Base-by-base conservation (phyloP, 2,329 filamentous ascomycete species). In the Apiospora aurea region DNA sequence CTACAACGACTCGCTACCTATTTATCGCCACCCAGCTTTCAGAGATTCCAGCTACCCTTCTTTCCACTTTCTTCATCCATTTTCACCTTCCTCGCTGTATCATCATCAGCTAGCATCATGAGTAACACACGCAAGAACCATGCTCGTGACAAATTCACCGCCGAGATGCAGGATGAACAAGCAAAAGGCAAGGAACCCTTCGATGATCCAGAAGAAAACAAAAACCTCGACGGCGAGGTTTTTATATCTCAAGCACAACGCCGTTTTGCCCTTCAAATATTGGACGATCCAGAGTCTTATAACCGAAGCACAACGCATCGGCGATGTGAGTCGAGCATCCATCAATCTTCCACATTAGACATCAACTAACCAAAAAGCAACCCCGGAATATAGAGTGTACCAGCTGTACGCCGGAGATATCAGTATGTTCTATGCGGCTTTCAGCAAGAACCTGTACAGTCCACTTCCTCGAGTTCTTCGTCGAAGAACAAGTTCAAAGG, bases 151-250 rank as follows among this genome's bases (percentile, higher is more conserved):
- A 5, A 41, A 29, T 61, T 61, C 29, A 61, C 53, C 29, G 29
- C 16, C 53, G 53, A n/a, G 53, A 61, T 61, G 53, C 53, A 29
- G 16, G 53, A 61, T 38, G 14, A 38, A 61, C 53, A 61, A 61
- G 53, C 53, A 61, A 5, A 29, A 16, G 53, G 29, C 2, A 61
- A 61, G 29, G 53, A 61, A 4, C 29, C 53, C 53, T 38, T 38
- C 51, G 14, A 5, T 57, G 26, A 8, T 21, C 51, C 26, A 57
- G 26, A 57, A 26, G 14, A 29, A 34, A 4, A 29, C 13, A 18
- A 34, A 57, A 16, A 4, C 29, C 26, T 14, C 51, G 26, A 14
- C 26, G 16, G 53, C 53, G 26, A 61, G 26, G 34, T 26, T 7
- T 61, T 61, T 18, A 1, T 4, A 64, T 41, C 57, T n/a, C 29